Evolutionary conservation across 192 early-diverging fungal genomes (phyloP), one percentile per base, ranked within the genome.

Genomic region (Rhizophagus sp.): DNA sequence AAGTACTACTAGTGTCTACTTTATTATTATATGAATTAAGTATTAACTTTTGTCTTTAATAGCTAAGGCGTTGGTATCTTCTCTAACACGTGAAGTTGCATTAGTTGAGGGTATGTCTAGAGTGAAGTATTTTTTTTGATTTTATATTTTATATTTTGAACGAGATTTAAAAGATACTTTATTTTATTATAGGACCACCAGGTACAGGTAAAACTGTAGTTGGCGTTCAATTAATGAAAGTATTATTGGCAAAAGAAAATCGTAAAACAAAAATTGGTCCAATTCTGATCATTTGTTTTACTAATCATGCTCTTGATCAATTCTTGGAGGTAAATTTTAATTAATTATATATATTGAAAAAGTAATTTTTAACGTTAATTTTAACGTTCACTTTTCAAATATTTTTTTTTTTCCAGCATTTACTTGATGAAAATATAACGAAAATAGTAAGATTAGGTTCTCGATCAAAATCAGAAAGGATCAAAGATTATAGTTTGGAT

Each of bases 191-290:
- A 44, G 41, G 41, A 44, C 90, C 88, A 3, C 88, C 88, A 1
- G 87, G 89, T n/a, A 90, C 86, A 0, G 87, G 87, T 12, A 90
- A 88, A 77, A 82, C 87, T 12, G 85, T 72, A 61, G 84, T 90
- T 52, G 89, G 90, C 36, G 85, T 91, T 9, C 76, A 88, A 71
- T 57, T 86, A 44, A 86, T 89, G 76, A 70, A 69, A 34, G 85
- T 85, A 13, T 82, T 89, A 2, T 57, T 84, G 6, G 74, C 81
- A 2, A 22, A 22, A 30, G 24, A 49, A 52, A 84, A 84, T 82
- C 80, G 74, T 33, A 19, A 75, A 6, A 76, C 81, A 24, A 81
- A 75, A 10, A 76, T 82, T 9, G 83, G 78, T 65, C 90, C 87
- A 1, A 85, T 90, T 62, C 80, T 91, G 1, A 78, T 83, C 44